Evolutionary conservation across 441 rosid species (phyloP).

Genomic region (Kokia cookei): DNA sequence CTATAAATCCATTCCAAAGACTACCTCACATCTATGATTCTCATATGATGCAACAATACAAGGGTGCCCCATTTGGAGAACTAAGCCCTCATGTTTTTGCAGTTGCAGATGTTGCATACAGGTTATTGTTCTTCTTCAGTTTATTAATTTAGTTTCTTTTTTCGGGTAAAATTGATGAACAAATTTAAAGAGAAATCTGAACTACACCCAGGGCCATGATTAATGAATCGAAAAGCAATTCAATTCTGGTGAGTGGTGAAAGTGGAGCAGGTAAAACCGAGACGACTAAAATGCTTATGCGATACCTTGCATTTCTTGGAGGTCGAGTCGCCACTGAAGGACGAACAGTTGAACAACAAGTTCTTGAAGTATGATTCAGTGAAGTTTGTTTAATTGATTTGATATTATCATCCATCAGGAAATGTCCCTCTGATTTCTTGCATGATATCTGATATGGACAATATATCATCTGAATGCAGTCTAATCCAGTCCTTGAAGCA

Average conservation of each 20-base stretch:
- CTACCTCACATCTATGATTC: constrained; percentile 93
- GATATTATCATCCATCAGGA: background rate
- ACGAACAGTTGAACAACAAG: constrained; percentile 80
- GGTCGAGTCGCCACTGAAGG: constrained; percentile 82
- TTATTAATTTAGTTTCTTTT: background rate
- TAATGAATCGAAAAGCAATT: constrained; percentile 84
- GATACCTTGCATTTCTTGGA: constrained; percentile 89
- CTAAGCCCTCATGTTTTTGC: constrained; percentile 99
- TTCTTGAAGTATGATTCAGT: constrained; percentile 56
- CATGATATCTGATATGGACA: constrained; percentile 1
- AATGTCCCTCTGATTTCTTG: constrained; percentile 3
- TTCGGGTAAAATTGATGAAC: background rate
- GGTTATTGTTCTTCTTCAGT: constrained; percentile 36
- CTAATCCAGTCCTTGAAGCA: constrained; percentile 86
- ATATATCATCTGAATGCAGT: constrained; percentile 30
- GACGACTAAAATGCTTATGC: constrained; percentile 91
- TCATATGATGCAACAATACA: constrained; percentile 99
- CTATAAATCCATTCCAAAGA: constrained; percentile 98
- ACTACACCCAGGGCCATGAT: constrained; percentile 76
- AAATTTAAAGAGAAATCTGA: background rate
- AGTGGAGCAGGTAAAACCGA: constrained; percentile 99
- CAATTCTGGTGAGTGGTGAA: constrained; percentile 97
- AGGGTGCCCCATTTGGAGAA: constrained; percentile 98
- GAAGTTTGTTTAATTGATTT: constrained; percentile 6
- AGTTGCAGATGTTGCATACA: constrained; percentile 92